phyloP scores from a whole-genome alignment of 306 rosid genomes.

The Trichosanthes cucumerina region DNA sequence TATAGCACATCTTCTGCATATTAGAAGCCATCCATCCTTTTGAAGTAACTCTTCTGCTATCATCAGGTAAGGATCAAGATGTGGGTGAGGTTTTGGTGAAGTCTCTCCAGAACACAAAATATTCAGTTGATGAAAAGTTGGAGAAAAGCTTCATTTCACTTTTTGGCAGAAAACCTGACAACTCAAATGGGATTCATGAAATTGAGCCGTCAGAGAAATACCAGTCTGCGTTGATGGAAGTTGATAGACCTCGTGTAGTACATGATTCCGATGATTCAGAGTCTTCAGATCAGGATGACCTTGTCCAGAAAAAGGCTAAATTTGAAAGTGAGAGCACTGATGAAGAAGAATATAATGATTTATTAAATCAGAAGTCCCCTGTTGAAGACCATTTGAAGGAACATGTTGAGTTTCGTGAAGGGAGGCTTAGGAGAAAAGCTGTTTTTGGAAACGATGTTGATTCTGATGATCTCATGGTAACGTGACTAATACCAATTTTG shows the following conservation, averaged over 20 bases:
- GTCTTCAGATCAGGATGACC: slow-evolving; percentile 43
- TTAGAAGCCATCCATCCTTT: slow-evolving; percentile 8
- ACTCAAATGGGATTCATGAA: slow-evolving; percentile 13
- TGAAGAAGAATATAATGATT: slow-evolving; percentile 26
- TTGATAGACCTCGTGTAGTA: slow-evolving; percentile 24
- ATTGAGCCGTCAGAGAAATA: slow-evolving; percentile 25
- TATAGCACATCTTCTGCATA: slow-evolving; percentile 1
- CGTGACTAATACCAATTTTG: background rate
- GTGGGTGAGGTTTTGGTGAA: slow-evolving; percentile 75
- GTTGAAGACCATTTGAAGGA: slow-evolving; percentile 39
- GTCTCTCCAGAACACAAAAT: slow-evolving; percentile 73
- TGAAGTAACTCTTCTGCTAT: slow-evolving; percentile 11
- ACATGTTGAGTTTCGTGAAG: slow-evolving; percentile 56
- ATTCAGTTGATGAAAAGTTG: slow-evolving; percentile 69
- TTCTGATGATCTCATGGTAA: slow-evolving; percentile 46
- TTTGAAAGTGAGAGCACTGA: slow-evolving; percentile 13
- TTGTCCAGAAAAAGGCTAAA: slow-evolving; percentile 10
- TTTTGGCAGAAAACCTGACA: slow-evolving; percentile 35
- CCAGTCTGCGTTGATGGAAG: slow-evolving; percentile 19
- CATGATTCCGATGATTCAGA: slow-evolving; percentile 30
- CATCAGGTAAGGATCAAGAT: slow-evolving; percentile 60
- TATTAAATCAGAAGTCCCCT: slow-evolving; percentile 16
- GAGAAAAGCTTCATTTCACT: slow-evolving; percentile 50
- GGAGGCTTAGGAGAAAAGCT: slow-evolving; percentile 67
- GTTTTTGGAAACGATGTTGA: slow-evolving; percentile 47